phyloP scores from a whole-genome alignment of 164 flowering plant species.

The Berberis thunbergii region DNA sequence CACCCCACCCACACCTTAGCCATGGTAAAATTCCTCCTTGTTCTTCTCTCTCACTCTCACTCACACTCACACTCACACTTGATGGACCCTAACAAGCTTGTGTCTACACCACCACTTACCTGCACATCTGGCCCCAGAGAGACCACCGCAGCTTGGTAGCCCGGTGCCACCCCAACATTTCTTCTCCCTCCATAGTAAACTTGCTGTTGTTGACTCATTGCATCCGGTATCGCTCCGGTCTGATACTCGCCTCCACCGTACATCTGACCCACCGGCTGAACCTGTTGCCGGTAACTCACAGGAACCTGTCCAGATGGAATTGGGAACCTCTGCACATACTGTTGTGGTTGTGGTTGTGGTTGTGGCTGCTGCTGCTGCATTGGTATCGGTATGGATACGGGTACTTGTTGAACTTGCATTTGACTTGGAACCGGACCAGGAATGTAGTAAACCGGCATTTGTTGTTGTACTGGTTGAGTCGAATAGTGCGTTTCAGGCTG shows the following conservation, averaged over 20 bases:
- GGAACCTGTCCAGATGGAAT: slow-evolving; percentile 31
- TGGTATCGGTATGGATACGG: slow-evolving; percentile 3
- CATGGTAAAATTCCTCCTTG: no score
- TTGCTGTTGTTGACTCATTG: slow-evolving; percentile 12
- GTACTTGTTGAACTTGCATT: slow-evolving; percentile 33
- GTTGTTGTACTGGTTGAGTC: slow-evolving; percentile 24
- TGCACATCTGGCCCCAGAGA: slow-evolving; percentile 28
- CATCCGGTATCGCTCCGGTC: slow-evolving; percentile 20
- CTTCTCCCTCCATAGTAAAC: slow-evolving; percentile 38
- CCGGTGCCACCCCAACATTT: slow-evolving; percentile 24
- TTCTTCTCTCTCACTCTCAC: no score
- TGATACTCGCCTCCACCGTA: slow-evolving; percentile 32
- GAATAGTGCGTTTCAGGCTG: slow-evolving; percentile 26
- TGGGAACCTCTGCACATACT: slow-evolving; percentile 31
- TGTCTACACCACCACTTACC: slow-evolving; percentile 20
- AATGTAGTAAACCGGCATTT: slow-evolving; percentile 52
- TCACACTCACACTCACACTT: no score
- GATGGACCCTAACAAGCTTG: neutral
- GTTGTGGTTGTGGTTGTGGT: slow-evolving; percentile 13
- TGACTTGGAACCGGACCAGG: slow-evolving; percentile 24
- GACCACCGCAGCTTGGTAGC: slow-evolving; percentile 28
- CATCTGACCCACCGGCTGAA: slow-evolving; percentile 29
- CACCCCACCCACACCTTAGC: no score
- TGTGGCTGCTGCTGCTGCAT: no score
- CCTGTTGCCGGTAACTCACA: slow-evolving; percentile 24